Percentiles rank a stretch among this genome's conserved stretches.
Conservation (phyloP, 768 basidiomycete genomes). For the Lentinula raphanica region DNA sequence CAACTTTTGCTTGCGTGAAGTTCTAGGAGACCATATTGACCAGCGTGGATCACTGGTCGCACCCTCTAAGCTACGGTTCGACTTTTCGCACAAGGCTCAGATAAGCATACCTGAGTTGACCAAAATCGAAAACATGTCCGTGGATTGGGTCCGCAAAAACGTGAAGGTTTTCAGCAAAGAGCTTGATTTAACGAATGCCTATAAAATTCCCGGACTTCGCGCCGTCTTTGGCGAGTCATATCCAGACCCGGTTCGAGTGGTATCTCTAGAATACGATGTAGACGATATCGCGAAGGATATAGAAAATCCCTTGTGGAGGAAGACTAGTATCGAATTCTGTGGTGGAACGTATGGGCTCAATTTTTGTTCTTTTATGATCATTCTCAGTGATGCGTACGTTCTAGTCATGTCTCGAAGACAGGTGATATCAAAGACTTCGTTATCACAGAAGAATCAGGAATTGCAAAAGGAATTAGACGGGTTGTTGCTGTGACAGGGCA, state of each 20-base stretch:
- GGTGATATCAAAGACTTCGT: conserved; percentile 97
- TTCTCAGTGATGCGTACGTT: background rate
- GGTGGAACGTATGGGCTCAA: conserved; percentile 80
- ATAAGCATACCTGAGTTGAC: conserved; percentile 71
- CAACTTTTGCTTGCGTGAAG: conserved; percentile 88
- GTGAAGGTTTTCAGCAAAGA: conserved; percentile 89
- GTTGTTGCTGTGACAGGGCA: conserved; percentile 93
- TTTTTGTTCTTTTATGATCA: conserved; percentile 14
- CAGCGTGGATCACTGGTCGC: conserved; percentile 98
- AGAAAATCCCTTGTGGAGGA: conserved; percentile 85
- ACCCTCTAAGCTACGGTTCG: conserved; percentile 92
- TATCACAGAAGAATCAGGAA: conserved; percentile 92
- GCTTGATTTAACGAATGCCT: conserved; percentile 68
- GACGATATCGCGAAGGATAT: conserved; percentile 84
- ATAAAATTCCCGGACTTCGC: conserved; percentile 86
- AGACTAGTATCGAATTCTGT: conserved; percentile 93
- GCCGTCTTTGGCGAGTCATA: conserved; percentile 98
- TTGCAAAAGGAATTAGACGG: conserved; percentile 95
- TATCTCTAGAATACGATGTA: conserved; percentile 82
- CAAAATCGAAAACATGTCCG: conserved; percentile 78
- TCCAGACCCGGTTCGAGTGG: conserved; percentile 95
- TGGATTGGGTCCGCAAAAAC: conserved; percentile 88
- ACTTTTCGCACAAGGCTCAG: conserved; percentile 94
- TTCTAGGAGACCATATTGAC: conserved; percentile 95
- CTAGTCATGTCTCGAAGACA: conserved; percentile 89